Base-by-base conservation (phyloP, 2,329 filamentous ascomycete genomes). In the Didymella keratinophila region DNA sequence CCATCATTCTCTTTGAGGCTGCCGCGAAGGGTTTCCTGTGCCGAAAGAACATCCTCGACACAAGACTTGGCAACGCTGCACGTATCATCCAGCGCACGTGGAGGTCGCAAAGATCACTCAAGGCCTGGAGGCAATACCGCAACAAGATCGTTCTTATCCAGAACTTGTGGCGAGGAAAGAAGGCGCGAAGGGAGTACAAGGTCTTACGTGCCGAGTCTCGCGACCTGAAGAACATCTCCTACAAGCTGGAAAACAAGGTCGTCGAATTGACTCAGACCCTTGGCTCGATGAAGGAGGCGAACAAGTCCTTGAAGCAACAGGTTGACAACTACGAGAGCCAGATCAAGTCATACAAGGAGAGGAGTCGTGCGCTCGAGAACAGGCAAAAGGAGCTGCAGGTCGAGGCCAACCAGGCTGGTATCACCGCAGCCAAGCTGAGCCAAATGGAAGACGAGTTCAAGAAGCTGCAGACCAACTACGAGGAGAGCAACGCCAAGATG, bases 221-320 rank as follows among this genome's bases (percentile, higher is more conserved):
- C 74, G 96, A 99, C 82, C 86, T 99, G 77, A 98, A 98, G 84
- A 94, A 98, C 79, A 99, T 99, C 69, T 98, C 95, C 2, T 99
- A 99, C 84, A 98, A 97, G 83, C 83, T 99, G 70, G 95, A 99
- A 79, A 98, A 99, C 85, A 99, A 99, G 87, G 95, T 99, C 63
- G 92, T 99, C 63, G 95, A 99, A 81, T 86, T 99, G 72, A 99
- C 95, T 1, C 95, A 99, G 78, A 92, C 90, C 48, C 80, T 99
- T 69, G 93, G 95, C 66, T 89, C 92, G 10, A 90, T 97, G 85
- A 97, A 96, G 82, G 87, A 89, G 63, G 92, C 97, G 80, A 99
- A 99, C 86, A 97, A 96, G 83, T 86, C 86, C 58, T 84, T 99
- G 61, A 84, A 90, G 68, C 89, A 86, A 34, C 93, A 98, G 78